Conservation (phyloP, 176 grass and related monocot species). For the Phyllostachys edulis region DNA sequence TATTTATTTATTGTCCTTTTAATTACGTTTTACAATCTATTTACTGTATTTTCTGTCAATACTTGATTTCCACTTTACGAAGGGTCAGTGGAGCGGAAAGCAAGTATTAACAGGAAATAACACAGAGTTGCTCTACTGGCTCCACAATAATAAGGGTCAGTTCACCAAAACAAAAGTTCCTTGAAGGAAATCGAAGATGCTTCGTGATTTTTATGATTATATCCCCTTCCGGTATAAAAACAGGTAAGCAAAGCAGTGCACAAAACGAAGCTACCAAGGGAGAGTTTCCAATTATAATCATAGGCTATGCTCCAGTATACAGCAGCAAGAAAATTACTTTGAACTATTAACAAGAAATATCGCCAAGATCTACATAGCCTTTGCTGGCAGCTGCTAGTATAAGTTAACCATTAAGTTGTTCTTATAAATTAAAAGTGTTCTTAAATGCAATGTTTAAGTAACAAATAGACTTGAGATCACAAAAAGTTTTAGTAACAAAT, state of each 20-base stretch:
- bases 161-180: neutral
- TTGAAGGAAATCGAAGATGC: neutral
- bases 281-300: neutral
- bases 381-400: neutral
- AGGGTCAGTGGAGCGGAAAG: too few relatives aligned
- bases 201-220: neutral
- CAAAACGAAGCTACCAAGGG: neutral
- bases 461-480: neutral
- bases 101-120: too few relatives aligned
- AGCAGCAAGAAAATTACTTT: neutral
- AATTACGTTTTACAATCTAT: too few relatives aligned
- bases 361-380: neutral
- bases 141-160: neutral
- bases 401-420: neutral
- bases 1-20: too few relatives aligned
- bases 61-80: too few relatives aligned
- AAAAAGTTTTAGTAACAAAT: neutral
- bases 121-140: neutral
- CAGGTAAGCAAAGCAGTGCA: neutral
- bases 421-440: neutral
- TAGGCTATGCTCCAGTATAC: neutral
- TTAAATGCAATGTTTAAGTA: neutral
- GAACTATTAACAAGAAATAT: conserved; percentile 1
- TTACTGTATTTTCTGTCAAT: too few relatives aligned
- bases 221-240: neutral